These are phyloP conservation scores for Pseudogymnoascus sp. DNA, from an alignment of 2,329 filamentous ascomycete species.

Conservation along the genomic window DNA sequence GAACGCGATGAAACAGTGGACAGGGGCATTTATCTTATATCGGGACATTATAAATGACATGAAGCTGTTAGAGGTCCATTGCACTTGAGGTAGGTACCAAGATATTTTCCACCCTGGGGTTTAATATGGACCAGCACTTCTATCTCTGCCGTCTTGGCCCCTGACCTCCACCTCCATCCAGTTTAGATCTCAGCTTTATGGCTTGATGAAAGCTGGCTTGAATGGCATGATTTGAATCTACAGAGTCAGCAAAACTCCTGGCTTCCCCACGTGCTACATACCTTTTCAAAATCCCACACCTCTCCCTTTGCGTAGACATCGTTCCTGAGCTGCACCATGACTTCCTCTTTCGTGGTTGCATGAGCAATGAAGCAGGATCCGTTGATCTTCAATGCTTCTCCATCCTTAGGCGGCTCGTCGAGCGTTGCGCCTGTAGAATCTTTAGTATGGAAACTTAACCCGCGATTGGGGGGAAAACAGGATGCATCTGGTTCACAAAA, in stretches of 20 bases:
- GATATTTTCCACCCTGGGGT: neutral
- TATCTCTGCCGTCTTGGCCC: neutral
- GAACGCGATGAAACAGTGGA: neutral
- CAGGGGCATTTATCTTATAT: neutral
- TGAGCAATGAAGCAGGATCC: constrained; percentile 63
- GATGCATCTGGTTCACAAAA: neutral
- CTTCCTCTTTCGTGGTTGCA: constrained; percentile 61
- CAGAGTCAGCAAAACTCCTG: neutral
- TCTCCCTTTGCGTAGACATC: constrained; percentile 65
- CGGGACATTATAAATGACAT: neutral
- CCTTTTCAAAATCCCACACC: constrained; percentile 74
- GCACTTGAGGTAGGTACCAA: neutral
- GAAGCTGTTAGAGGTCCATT: neutral
- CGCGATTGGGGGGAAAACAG: neutral
- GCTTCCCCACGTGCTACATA: constrained; percentile 20
- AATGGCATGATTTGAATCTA: constrained; percentile 11
- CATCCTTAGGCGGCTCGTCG: constrained; percentile 55
- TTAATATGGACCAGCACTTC: neutral
- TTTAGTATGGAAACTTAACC: neutral
- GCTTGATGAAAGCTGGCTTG: constrained; percentile 10
- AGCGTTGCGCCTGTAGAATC: constrained; percentile 51
- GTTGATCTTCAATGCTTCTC: constrained; percentile 53
- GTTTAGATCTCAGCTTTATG: neutral
- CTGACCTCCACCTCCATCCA: neutral
- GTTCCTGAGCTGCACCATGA: constrained; percentile 54